Evolutionary conservation across 139 green algal species (phyloP).

Genomic region (Nannochloris sp.): DNA sequence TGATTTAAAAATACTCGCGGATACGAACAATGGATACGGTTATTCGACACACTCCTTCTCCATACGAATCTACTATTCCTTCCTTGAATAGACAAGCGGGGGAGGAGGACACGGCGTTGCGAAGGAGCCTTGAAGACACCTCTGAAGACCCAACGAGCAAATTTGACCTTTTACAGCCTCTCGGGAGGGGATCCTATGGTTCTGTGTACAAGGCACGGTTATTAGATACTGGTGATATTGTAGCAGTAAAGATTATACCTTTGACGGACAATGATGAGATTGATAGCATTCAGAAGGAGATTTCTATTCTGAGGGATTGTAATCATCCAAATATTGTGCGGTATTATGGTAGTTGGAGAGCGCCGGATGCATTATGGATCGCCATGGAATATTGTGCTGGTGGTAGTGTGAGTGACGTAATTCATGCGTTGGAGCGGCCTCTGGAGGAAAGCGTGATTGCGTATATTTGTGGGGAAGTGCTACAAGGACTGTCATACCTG

Average conservation of each 20-base stretch:
- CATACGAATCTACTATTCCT: too few relatives aligned
- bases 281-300: constrained; percentile 54
- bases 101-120: too few relatives aligned
- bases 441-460: constrained; percentile 71
- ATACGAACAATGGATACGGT: too few relatives aligned
- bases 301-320: constrained; percentile 75
- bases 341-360: constrained; percentile 54
- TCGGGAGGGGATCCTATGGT: constrained; percentile 62
- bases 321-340: constrained; percentile 92
- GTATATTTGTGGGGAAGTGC: constrained; percentile 74
- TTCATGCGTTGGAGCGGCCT: constrained; percentile 39
- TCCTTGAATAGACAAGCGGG: too few relatives aligned
- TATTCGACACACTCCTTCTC: too few relatives aligned
- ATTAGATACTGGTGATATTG: constrained; percentile 35
- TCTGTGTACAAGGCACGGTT: constrained; percentile 75
- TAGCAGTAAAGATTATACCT: constrained; percentile 83
- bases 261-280: constrained; percentile 53
- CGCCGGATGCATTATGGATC: constrained; percentile 75
- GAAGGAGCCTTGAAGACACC: background rate
- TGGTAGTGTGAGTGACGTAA: constrained; percentile 80
- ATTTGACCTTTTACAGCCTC: constrained; percentile 1
- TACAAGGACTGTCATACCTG: constrained; percentile 81
- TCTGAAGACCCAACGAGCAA: background rate
- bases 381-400: constrained; percentile 97
- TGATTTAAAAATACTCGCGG: too few relatives aligned